Evolutionary conservation across 2,329 filamentous ascomycete genomes (phyloP).

Genomic region (Ophiobolus disseminans): DNA sequence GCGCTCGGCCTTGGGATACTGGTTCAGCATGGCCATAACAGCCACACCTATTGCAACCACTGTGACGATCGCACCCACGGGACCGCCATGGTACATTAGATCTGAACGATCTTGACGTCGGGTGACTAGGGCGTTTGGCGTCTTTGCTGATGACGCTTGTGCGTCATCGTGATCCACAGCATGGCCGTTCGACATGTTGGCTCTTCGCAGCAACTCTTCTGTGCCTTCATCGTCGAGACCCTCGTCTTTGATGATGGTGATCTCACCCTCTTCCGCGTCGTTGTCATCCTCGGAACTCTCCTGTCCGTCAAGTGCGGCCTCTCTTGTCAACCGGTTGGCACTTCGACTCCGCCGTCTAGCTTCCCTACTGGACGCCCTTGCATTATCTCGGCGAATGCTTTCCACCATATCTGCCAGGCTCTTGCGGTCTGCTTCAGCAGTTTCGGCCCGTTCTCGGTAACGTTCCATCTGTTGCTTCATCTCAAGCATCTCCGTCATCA

Average conservation of each 20-base stretch:
- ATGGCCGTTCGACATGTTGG: constrained; percentile 41
- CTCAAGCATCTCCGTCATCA: constrained; percentile 80
- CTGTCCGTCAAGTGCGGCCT: constrained; percentile 10
- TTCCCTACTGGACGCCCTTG: constrained; percentile 48
- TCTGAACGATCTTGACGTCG: constrained; percentile 36
- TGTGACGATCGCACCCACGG: constrained; percentile 48
- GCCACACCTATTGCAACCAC: constrained; percentile 51
- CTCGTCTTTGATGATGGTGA: constrained; percentile 46
- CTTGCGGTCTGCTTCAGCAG: constrained; percentile 79
- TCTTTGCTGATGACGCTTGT: constrained; percentile 25
- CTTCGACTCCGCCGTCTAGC: constrained; percentile 37
- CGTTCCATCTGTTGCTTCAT: constrained; percentile 80
- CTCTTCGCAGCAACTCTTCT: constrained; percentile 22
- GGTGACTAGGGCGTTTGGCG: constrained; percentile 34
- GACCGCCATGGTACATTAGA: constrained; percentile 45
- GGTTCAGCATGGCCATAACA: constrained; percentile 52
- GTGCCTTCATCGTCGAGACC: constrained; percentile 35
- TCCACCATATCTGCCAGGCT: constrained; percentile 87
- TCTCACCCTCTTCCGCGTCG: constrained; percentile 44
- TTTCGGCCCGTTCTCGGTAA: constrained; percentile 79
- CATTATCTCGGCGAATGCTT: constrained; percentile 74
- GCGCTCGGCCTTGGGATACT: constrained; percentile 55
- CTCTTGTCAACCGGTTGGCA: constrained; percentile 20
- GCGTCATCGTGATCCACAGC: constrained; percentile 29
- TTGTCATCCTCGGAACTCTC: constrained; percentile 29